Evolutionary conservation across 2,329 filamentous ascomycete genomes (phyloP).

Genomic region (Hortaea sp.): DNA sequence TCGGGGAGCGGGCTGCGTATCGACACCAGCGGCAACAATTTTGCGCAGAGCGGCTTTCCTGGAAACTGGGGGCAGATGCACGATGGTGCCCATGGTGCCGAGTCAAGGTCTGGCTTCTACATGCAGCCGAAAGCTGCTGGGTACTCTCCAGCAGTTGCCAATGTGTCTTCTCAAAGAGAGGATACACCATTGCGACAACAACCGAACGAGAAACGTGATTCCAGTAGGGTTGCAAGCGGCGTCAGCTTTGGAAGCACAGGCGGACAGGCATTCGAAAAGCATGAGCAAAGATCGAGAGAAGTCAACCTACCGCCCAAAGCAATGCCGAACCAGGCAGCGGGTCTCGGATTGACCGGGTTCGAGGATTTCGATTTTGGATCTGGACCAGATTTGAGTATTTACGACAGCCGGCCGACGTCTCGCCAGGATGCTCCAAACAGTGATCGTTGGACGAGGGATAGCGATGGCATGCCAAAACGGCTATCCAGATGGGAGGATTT

Average conservation of each 20-base stretch:
- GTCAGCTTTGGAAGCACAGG: constrained; percentile 8
- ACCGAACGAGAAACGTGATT: constrained; percentile 17
- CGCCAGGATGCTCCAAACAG: not conserved
- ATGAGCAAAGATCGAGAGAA: too few species aligned
- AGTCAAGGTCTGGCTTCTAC: constrained; percentile 8
- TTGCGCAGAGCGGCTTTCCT: constrained; percentile 4
- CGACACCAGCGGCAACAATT: not conserved
- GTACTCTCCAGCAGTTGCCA: constrained; percentile 1
- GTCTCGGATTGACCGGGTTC: constrained; percentile 8
- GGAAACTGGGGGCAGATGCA: not conserved
- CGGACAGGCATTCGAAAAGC: too few species aligned
- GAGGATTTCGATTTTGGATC: constrained; percentile 11
- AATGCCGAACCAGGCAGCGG: not conserved
- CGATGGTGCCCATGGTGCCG: constrained; percentile 4
- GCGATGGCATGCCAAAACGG: constrained; percentile 5
- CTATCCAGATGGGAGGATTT: constrained; percentile 4
- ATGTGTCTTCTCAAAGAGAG: not conserved
- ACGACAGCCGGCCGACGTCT: constrained; percentile 4
- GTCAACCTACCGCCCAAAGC: too few species aligned
- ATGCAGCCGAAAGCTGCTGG: constrained; percentile 14
- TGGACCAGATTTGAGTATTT: constrained; percentile 4
- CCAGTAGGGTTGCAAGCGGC: constrained; percentile 14
- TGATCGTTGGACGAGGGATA: constrained; percentile 4
- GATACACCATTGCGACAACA: constrained; percentile 11
- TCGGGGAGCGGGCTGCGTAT: not conserved